Evolutionary conservation across 495 filamentous ascomycete species (phyloP).

Genomic region (Trichoderma orchidacearum): DNA sequence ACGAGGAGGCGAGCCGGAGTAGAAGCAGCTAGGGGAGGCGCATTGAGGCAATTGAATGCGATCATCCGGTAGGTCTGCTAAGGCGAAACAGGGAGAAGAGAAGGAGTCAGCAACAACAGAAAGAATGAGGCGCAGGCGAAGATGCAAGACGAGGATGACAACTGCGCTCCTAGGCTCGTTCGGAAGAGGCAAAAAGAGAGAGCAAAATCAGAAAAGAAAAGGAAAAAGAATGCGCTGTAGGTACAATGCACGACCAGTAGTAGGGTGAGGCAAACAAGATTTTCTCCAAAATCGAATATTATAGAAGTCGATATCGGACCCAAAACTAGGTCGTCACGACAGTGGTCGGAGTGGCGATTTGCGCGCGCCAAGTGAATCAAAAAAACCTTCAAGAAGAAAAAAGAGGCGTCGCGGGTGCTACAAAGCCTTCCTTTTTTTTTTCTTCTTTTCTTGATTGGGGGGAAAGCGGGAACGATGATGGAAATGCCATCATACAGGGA

Average conservation of each 20-base stretch:
- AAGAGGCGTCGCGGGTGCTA: background rate
- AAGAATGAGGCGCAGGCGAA: background rate
- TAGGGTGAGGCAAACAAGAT: too few species aligned
- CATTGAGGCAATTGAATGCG: background rate
- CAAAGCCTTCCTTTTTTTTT: background rate
- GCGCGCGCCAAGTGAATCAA: background rate
- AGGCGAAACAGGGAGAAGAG: too few species aligned
- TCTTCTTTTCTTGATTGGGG: too few species aligned
- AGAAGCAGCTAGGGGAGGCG: background rate
- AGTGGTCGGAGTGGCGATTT: background rate
- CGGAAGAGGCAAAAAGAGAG: background rate
- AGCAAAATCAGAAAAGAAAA: background rate
- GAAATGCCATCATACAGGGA: background rate
- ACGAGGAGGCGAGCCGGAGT: conserved; percentile 3
- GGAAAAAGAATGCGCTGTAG: background rate
- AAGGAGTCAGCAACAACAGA: too few species aligned
- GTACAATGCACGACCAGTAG: too few species aligned
- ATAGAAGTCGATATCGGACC: too few species aligned
- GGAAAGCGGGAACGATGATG: background rate
- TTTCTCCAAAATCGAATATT: too few species aligned
- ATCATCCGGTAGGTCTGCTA: background rate
- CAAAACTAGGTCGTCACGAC: too few species aligned
- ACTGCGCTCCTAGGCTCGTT: too few species aligned
- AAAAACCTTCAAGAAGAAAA: background rate
- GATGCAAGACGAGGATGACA: background rate